These are phyloP conservation scores for Glarea lozoyensis DNA, from an alignment of 495 filamentous ascomycete species.

Conservation along the genomic window DNA sequence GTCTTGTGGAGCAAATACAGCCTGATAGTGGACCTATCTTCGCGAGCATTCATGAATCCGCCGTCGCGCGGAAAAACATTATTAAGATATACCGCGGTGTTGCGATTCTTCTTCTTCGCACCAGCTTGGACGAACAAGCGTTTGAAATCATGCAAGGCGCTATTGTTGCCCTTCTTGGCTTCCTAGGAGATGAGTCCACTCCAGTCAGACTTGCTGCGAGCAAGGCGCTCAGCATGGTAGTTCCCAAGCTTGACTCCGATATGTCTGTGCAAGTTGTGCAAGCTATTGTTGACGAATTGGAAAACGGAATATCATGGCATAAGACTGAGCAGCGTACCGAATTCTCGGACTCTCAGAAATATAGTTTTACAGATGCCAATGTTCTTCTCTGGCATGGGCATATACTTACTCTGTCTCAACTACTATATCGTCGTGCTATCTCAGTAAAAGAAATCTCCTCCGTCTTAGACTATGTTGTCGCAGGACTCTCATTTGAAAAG, in stretches of 20 bases:
- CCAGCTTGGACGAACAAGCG: conserved; percentile 9
- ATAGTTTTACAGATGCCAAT: conserved; percentile 62
- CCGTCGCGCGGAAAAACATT: conserved; percentile 65
- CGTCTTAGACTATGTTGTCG: conserved; percentile 60
- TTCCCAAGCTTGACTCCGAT: conserved; percentile 63
- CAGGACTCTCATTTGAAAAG: conserved; percentile 78
- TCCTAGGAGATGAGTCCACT: conserved; percentile 74
- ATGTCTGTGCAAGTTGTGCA: conserved; percentile 83
- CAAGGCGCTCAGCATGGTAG: conserved; percentile 83
- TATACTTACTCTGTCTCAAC: conserved; percentile 76
- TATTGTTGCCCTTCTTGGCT: conserved; percentile 60
- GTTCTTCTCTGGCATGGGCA: conserved; percentile 86
- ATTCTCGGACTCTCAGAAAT: conserved; percentile 22
- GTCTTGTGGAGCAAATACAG: conserved; percentile 39
- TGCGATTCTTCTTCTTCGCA: conserved; percentile 49
- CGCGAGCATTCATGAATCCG: conserved; percentile 49
- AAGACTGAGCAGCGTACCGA: conserved; percentile 18
- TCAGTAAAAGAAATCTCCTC: conserved; percentile 55
- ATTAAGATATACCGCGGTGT: conserved; percentile 77
- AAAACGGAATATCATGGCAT: conserved; percentile 59
- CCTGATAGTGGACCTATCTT: conserved; percentile 31
- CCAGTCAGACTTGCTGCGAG: conserved; percentile 82
- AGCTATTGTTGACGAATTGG: conserved; percentile 64
- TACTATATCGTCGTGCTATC: conserved; percentile 70
- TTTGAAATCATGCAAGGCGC: conserved; percentile 60